phyloP scores from a whole-genome alignment of 495 filamentous ascomycete species.

The Annulohypoxylon moriforme region DNA sequence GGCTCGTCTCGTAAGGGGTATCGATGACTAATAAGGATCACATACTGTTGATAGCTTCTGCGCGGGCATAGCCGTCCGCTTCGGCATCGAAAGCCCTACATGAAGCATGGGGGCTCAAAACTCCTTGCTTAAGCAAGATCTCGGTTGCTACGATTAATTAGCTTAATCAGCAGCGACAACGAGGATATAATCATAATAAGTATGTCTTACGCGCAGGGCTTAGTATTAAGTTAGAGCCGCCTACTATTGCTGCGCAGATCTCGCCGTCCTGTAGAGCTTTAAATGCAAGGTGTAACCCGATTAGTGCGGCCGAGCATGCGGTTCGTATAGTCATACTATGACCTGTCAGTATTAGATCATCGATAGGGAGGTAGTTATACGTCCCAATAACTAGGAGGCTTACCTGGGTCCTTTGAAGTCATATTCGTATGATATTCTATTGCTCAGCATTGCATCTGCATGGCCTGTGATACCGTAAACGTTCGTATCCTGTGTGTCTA shows the following conservation, averaged over 20 bases:
- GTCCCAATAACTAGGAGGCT: neutral
- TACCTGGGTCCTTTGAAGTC: constrained; percentile 45
- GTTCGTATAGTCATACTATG: constrained; percentile 53
- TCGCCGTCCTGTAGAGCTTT: constrained; percentile 44
- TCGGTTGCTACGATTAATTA: no score
- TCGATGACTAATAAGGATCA: no score
- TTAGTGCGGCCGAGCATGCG: constrained; percentile 62
- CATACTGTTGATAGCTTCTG: neutral
- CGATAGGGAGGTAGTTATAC: no score
- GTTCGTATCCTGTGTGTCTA: constrained; percentile 20
- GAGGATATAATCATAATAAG: no score
- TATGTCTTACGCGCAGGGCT: no score
- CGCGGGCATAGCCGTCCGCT: neutral
- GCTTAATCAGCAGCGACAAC: no score
- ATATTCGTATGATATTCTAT: constrained; percentile 47
- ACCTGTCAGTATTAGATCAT: neutral
- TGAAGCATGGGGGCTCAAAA: neutral
- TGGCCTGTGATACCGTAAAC: constrained; percentile 10
- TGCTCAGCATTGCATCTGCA: constrained; percentile 48
- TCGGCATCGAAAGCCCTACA: neutral
- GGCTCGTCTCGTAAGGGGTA: no score
- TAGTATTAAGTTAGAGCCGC: constrained; percentile 12
- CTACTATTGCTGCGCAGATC: constrained; percentile 36
- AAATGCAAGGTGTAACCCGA: constrained; percentile 62
- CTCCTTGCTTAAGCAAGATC: no score